Base-by-base conservation (phyloP, 306 rosid genomes). In the Castanopsis chinensis region DNA sequence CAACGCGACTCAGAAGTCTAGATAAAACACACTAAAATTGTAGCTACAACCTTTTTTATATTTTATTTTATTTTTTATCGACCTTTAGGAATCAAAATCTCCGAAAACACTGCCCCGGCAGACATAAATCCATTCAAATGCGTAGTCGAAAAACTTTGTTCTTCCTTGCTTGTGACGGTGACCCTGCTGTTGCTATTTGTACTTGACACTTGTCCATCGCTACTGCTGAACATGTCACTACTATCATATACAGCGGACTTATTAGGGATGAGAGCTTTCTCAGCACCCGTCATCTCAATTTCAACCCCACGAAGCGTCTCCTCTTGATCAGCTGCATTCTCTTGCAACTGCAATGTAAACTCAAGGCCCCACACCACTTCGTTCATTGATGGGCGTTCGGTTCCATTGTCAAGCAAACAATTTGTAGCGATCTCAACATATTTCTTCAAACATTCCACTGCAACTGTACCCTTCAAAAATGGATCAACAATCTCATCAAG, bases 331-430 rank as follows among this genome's bases (percentile, higher is more conserved):
- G 53, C 53, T 45, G 5, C 49, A 3, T 45, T 32, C 71, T 65
- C 71, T 8, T 65, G 71, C 14, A 65, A 33, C 1, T 65, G 71
- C 25, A 65, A 65, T 19, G 71, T 45, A 5, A 65, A 65, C 51
- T 65, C 71, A 33, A 65, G 71, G 49, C 71, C 33, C 71, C 71
- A 65, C 51, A 30, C 49, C 13, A 65, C 71, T 18, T 65, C 71
- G 19, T 65, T 65, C 71, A 65, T 65, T 5, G 71, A 65, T 19
- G 71, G 71, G 23, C 71, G 51, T 7, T 65, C 25, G 2, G 35
- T 28, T 65, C 71, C 71, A 8, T 33, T 19, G 71, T 65, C 71
- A 65, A 65, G 71, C 71, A 65, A 33, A 65, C 71, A 65, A 19
- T 4, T 65, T 45, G 35, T 2, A 15, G 71, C 71, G 5, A 65